Evolutionary conservation across 306 rosid genomes (phyloP).

Genomic region (Pterocarpus santalinus): DNA sequence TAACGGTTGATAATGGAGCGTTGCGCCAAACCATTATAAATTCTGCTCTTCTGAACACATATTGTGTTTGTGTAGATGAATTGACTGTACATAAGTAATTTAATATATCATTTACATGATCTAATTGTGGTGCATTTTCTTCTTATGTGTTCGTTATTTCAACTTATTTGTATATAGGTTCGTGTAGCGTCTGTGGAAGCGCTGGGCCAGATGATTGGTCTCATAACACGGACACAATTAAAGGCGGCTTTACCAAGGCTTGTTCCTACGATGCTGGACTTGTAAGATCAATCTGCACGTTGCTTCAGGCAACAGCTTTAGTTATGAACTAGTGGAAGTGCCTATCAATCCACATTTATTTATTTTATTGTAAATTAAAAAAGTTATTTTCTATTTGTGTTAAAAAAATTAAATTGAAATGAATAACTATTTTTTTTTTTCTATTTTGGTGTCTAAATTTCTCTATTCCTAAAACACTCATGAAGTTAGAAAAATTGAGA

Average conservation of each 20-base stretch:
- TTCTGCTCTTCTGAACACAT: constrained; percentile 32
- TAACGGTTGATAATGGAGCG: constrained; percentile 22
- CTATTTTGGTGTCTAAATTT: no score
- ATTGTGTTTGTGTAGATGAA: constrained; percentile 25
- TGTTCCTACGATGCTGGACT: constrained; percentile 90
- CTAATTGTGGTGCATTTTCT: constrained; percentile 33
- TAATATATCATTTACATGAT: constrained; percentile 22
- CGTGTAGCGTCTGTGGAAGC: constrained; percentile 90
- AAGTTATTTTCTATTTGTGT: no score
- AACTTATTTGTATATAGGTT: constrained; percentile 60
- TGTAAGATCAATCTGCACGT: constrained; percentile 66
- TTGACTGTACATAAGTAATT: constrained; percentile 26
- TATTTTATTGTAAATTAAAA: no score
- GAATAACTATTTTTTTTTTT: no score
- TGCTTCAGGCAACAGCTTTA: constrained; percentile 34
- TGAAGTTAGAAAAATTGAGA: no score
- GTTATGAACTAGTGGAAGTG: not conserved
- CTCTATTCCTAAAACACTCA: no score
- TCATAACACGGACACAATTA: constrained; percentile 80
- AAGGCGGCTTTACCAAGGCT: constrained; percentile 92
- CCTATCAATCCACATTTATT: no score
- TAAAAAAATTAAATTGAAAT: no score
- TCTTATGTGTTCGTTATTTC: constrained; percentile 36
- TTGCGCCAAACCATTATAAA: constrained; percentile 7
- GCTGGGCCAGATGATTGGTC: constrained; percentile 94